A percentile compares a stretch with the other conserved stretches of the same genome.
Conservation (phyloP, 805 yeast genomes). For the Cyberlindnera meyerae region DNA sequence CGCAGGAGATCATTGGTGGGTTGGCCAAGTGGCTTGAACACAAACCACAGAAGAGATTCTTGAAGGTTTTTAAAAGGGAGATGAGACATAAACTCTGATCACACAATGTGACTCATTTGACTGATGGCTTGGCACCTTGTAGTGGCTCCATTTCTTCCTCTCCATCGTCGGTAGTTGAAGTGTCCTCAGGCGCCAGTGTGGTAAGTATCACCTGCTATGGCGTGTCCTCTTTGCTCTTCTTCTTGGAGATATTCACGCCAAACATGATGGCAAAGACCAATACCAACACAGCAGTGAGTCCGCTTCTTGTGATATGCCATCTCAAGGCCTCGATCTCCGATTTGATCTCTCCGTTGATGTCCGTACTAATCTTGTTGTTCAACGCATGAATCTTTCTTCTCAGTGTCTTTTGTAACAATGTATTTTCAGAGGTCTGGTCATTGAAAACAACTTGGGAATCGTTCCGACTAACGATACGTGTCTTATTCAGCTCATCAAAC, state of each 20-base stretch:
- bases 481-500: slow-evolving; percentile 70
- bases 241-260: slow-evolving; percentile 39
- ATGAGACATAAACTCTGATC: slow-evolving; percentile 57
- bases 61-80: slow-evolving; percentile 45
- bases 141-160: slow-evolving; percentile 22
- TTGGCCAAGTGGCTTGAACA: slow-evolving; percentile 67
- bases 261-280: slow-evolving; percentile 60
- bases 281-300: slow-evolving; percentile 67
- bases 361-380: slow-evolving; percentile 77
- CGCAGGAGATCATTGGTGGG: slow-evolving; percentile 66
- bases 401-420: slow-evolving; percentile 63
- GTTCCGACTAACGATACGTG: slow-evolving; percentile 54
- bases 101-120: too few relatives aligned
- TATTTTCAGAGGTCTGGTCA: slow-evolving; percentile 82
- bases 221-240: slow-evolving; percentile 27
- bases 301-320: slow-evolving; percentile 91
- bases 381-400: slow-evolving; percentile 74
- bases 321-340: slow-evolving; percentile 84
- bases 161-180: slow-evolving; percentile 23
- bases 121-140: too few relatives aligned
- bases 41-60: slow-evolving; percentile 66
- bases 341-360: slow-evolving; percentile 73
- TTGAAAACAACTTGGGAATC: slow-evolving; percentile 79
- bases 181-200: slow-evolving; percentile 27
- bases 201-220: slow-evolving; percentile 32